Conservation (phyloP, 2,329 filamentous ascomycete species). For the Ceratocystis cacaofunesta region DNA sequence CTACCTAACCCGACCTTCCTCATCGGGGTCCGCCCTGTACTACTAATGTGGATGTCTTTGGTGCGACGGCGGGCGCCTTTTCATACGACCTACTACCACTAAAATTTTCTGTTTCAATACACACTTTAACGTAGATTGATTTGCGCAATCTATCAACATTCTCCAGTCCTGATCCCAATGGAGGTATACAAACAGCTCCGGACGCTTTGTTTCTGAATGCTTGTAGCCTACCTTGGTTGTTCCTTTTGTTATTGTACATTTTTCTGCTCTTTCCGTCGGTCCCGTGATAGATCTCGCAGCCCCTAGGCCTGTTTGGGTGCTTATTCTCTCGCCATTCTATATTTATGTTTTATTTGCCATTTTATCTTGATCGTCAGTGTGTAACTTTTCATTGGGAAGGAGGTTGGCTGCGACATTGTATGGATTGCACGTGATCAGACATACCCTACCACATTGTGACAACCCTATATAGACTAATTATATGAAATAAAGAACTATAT, state of each 20-base stretch:
- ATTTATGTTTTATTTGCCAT: conserved; percentile 2
- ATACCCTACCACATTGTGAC: neutral
- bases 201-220: neutral
- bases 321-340: conserved; percentile 6
- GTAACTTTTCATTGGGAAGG: neutral
- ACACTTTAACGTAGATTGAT: conserved; percentile 3
- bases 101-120: conserved; percentile 16
- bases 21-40: conserved; percentile 15
- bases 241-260: neutral
- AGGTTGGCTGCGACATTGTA: neutral
- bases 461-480: neutral
- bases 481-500: neutral
- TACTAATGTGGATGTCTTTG: conserved; percentile 12
- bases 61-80: conserved; percentile 14
- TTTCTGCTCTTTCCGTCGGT: conserved; percentile 4
- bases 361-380: neutral
- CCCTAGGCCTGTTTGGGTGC: conserved; percentile 11
- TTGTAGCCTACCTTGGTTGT: neutral
- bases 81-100: conserved; percentile 10
- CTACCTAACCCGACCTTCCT: conserved; percentile 10
- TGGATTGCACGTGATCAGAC: neutral
- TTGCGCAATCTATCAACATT: neutral
- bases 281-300: conserved; percentile 8
- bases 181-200: too few relatives aligned
- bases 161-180: neutral